Evolutionary conservation across 305 asterid species (phyloP), one percentile per base, ranked within the genome.

Genomic region (Petunia hybrid): DNA sequence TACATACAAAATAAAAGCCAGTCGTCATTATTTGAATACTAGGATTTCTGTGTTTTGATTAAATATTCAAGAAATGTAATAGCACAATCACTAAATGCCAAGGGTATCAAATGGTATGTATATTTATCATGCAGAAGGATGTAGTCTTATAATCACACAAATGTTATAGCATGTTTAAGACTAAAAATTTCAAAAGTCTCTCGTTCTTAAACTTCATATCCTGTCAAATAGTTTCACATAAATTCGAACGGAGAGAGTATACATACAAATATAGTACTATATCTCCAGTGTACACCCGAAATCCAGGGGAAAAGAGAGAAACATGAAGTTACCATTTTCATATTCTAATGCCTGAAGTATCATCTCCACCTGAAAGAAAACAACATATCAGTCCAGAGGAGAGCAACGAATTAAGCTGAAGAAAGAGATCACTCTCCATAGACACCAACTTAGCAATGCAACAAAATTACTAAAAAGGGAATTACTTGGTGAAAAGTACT

Each of bases 311-410:
- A 74, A 13, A 74, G 39, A 68, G 70, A 68, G 31, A 64, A 82
- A 53, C 56, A 81, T 10, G 51, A 56, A 73, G 81, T 86, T 89
- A 93, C 99, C 99, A 45, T 86, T 92, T 89, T 95, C 99, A 85
- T 95, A 95, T 81, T 95, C 99, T 83, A 91, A 86, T 76, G 98
- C 98, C 85, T 95, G 99, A 87, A 95, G 98, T 87, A 95, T 95
- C 98, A 95, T 95, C 92, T 95, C 99, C 83, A 92, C 96, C 99
- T 95, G 88, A 80, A 77, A 63, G 63, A 69, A 78, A 74, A 39
- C 48, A 65, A 42, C 39, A 4, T 73, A 53, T 53, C 64, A 73
- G 36, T 51, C 64, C 16, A 73, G 46, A 38, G 1, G 78, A 73
- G 12, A 51, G 31, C 36, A 73, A 13, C 3, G 46, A 0, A 73